These are phyloP conservation scores for Breviolum minutum DNA, from an alignment of 73 alveolate species.

Conservation along the genomic window DNA sequence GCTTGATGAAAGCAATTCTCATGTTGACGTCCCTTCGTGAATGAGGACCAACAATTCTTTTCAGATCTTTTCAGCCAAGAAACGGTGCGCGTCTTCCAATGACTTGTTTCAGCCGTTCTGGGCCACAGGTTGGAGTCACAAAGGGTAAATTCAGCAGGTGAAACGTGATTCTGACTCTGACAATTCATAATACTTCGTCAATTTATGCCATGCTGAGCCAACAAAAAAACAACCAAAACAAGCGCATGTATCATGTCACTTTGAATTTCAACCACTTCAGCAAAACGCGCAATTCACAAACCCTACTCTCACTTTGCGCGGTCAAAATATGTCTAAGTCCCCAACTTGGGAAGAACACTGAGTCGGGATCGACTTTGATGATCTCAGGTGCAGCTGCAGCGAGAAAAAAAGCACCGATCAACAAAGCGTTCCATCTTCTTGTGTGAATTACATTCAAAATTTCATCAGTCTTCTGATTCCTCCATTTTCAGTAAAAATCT, in stretches of 20 bases:
- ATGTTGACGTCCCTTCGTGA: no score
- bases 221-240: neutral
- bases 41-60: no score
- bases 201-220: neutral
- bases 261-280: neutral
- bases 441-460: no score
- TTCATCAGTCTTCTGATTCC: no score
- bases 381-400: slow-evolving; percentile 3
- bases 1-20: no score
- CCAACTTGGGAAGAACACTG: slow-evolving; percentile 84
- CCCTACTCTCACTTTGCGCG: neutral
- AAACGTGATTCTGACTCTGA: neutral
- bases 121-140: neutral
- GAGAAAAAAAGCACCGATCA: neutral
- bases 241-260: neutral
- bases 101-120: slow-evolving; percentile 89
- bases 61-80: slow-evolving; percentile 12
- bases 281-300: neutral
- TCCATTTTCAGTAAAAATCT: neutral
- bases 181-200: no score
- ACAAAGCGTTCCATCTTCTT: neutral
- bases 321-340: neutral
- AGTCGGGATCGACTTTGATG: slow-evolving; percentile 89
- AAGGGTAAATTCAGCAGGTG: neutral
- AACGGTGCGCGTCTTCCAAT: slow-evolving; percentile 81